Evolutionary conservation across 2,329 filamentous ascomycete species (phyloP).

Genomic region (Diaporthe humulicola): DNA sequence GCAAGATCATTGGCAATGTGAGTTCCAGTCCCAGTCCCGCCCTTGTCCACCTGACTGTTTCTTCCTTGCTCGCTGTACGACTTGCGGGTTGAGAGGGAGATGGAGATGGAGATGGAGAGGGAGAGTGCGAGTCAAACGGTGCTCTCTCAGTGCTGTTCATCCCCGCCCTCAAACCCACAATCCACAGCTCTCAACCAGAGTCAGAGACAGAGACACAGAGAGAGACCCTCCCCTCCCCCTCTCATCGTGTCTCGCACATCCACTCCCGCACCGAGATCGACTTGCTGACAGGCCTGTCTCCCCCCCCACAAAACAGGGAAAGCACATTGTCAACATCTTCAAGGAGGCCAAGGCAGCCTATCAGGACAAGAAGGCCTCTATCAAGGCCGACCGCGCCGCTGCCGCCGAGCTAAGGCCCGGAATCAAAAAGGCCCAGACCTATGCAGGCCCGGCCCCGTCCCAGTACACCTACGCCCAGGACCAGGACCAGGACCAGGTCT

Average conservation of each 20-base stretch:
- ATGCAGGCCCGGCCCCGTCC: slow-evolving; percentile 54
- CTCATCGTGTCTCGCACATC: background rate
- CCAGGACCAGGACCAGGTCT: slow-evolving; percentile 44
- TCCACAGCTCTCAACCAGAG: background rate
- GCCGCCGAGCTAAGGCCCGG: slow-evolving; percentile 38
- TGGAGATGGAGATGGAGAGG: background rate
- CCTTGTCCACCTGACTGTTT: slow-evolving; percentile 40
- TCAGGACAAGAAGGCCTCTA: slow-evolving; percentile 85
- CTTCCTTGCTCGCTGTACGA: background rate
- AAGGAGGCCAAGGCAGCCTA: slow-evolving; percentile 93
- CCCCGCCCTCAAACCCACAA: slow-evolving; percentile 31
- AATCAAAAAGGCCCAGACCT: slow-evolving; percentile 72
- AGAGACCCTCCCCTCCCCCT: slow-evolving; percentile 5
- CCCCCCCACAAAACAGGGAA: slow-evolving; percentile 70
- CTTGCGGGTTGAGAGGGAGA: background rate
- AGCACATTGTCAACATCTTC: slow-evolving; percentile 90
- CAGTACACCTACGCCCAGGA: slow-evolving; percentile 42
- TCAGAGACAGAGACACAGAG: no score
- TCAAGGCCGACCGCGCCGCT: slow-evolving; percentile 73
- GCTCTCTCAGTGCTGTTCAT: background rate
- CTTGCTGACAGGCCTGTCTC: slow-evolving; percentile 4
- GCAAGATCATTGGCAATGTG: slow-evolving; percentile 91
- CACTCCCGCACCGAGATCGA: background rate
- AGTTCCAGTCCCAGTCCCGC: slow-evolving; percentile 74
- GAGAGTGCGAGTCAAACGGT: slow-evolving; percentile 6